Conservation (phyloP, 768 basidiomycete species). For the Psilocybe tampanensis region DNA sequence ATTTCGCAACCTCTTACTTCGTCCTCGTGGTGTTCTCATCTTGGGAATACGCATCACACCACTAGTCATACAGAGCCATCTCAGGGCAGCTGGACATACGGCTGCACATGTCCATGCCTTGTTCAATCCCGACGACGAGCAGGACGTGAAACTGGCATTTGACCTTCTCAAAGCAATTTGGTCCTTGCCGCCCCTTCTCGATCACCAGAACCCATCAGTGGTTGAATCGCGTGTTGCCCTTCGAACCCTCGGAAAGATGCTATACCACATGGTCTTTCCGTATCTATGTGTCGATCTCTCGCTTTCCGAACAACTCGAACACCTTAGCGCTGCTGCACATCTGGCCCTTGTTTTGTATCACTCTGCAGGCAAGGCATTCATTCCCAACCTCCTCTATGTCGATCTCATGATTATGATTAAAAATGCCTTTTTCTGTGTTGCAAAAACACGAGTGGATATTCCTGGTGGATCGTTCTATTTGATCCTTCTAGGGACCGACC, state of each 20-base stretch:
- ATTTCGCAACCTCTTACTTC: constrained; percentile 19
- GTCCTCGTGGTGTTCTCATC: constrained; percentile 17
- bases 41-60: constrained; percentile 16
- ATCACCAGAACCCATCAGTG: background rate
- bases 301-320: constrained; percentile 29
- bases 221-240: constrained; percentile 11
- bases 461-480: constrained; percentile 27
- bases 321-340: constrained; percentile 29
- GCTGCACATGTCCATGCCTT: constrained; percentile 5
- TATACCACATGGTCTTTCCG: constrained; percentile 26
- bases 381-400: constrained; percentile 20
- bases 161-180: constrained; percentile 4
- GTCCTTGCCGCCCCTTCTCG: no score
- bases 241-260: constrained; percentile 17
- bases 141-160: constrained; percentile 21
- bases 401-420: constrained; percentile 13
- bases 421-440: constrained; percentile 16
- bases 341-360: constrained; percentile 22
- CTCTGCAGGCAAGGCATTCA: constrained; percentile 17
- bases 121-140: constrained; percentile 20
- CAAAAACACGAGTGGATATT: constrained; percentile 9
- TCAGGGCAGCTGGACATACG: constrained; percentile 3
- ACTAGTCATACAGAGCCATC: constrained; percentile 13
- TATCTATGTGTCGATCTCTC: constrained; percentile 28
- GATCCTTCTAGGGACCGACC: constrained; percentile 39